Evolutionary conservation across 305 asterid species (phyloP), one percentile per base, ranked within the genome.

Genomic region (Euphrasia arctica): DNA sequence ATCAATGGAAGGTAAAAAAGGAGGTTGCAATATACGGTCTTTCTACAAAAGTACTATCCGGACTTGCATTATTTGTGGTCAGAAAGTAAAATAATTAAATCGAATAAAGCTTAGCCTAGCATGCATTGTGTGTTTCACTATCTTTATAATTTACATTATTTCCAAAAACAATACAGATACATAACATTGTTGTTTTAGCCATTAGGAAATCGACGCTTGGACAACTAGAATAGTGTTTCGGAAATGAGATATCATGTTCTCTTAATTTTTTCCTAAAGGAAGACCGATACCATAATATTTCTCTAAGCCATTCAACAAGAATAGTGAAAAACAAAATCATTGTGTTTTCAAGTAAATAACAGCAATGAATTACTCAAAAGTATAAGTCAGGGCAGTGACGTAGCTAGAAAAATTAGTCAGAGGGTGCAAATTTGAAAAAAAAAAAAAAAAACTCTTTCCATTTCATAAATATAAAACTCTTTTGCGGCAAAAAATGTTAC

Each of bases 221-320:
- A 39, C 29, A 25, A 48, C 32, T 41, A 3, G n/a, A 48, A 5
- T 10, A 22, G n/a, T 65, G 7, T 62, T 9, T 12, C 15, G 15
- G 55, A 25, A 2, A 32, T 49, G 22, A 25, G 1, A 25, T 34
- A 45, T 14, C 36, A 39, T 31, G 28, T 43, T 57, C 25, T 9
- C 45, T n/a, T n/a, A 9, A 8, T 9, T 28, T 43, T 56, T 32
- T 42, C 5, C 32, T 0, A 45, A 27, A 5, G 47, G 58, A 29
- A 42, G 10, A 56, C 34, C 58, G 29, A 29, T 43, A 45, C 58
- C 25, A 66, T 28, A 13, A 42, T 27, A 13, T 12, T 47, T 58
- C 22, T 47, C 51, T 3, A 36, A 45, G 64, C 41, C 71, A 45
- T 18, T 47, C 50, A 15, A 34, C 39, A 51, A 9, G 12, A 64